These are phyloP conservation scores for Rubia tinctorum DNA, from an alignment of 305 asterid genomes.

Conservation along the genomic window DNA sequence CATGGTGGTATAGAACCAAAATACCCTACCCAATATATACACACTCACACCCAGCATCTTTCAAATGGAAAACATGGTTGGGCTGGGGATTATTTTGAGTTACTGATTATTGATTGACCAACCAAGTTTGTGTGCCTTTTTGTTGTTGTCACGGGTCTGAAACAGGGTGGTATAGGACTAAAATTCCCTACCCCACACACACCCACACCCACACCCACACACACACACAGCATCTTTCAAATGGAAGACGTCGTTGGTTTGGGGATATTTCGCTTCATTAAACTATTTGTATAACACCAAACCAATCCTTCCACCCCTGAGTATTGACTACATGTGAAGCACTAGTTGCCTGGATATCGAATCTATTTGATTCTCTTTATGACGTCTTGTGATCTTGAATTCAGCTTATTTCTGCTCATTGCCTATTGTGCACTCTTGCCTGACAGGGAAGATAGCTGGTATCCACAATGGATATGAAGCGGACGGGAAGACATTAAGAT, in stretches of 20 bases:
- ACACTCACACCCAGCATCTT: not conserved
- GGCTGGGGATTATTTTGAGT: not conserved
- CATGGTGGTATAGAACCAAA: not conserved
- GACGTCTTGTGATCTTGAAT: not conserved
- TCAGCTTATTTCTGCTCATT: not conserved
- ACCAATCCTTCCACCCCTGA: not conserved
- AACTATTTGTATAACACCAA: not conserved
- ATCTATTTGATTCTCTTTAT: not conserved
- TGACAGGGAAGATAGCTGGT: slow-evolving; percentile 46
- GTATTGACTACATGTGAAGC: not conserved
- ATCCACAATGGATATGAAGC: slow-evolving; percentile 55
- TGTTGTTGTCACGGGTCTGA: not conserved
- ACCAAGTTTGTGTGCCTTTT: not conserved
- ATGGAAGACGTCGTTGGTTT: too few relatives aligned
- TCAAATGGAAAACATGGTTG: not conserved
- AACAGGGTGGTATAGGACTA: too few relatives aligned
- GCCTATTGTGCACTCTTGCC: slow-evolving; percentile 14
- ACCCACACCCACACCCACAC: not conserved
- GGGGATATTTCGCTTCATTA: too few relatives aligned
- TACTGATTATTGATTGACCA: not conserved
- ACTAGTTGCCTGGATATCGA: not conserved
- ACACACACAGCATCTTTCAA: not conserved
- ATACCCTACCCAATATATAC: too few relatives aligned
- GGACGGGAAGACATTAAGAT: slow-evolving; percentile 46
- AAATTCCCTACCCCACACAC: too few relatives aligned